phyloP scores from a whole-genome alignment of 2,329 filamentous ascomycete species.

The Botrytis cinerea region DNA sequence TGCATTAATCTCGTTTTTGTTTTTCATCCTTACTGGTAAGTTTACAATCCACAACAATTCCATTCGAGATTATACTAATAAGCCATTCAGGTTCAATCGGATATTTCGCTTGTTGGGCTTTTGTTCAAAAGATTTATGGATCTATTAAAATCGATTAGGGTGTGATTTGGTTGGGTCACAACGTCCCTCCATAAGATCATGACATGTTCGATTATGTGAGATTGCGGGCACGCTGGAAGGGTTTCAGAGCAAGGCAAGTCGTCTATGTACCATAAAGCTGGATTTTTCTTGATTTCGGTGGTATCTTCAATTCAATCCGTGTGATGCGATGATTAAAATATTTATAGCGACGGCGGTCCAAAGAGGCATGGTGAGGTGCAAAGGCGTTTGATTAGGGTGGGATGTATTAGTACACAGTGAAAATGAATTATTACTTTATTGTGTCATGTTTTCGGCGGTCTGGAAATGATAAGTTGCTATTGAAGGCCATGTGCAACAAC shows the following conservation, averaged over 20 bases:
- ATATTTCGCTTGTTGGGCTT: slow-evolving; percentile 92
- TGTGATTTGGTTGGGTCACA: neutral
- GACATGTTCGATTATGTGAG: neutral
- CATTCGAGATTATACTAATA: slow-evolving; percentile 28
- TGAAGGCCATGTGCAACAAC: neutral
- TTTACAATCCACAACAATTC: slow-evolving; percentile 30
- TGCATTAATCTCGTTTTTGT: slow-evolving; percentile 81
- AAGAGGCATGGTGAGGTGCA: neutral
- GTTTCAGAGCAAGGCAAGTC: neutral
- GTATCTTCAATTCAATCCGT: neutral
- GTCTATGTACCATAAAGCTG: slow-evolving; percentile 7
- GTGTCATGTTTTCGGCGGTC: no score
- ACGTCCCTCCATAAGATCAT: neutral
- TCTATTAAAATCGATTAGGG: slow-evolving; percentile 95
- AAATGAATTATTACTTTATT: neutral
- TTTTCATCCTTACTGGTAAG: slow-evolving; percentile 92
- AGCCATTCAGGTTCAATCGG: slow-evolving; percentile 76
- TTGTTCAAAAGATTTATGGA: slow-evolving; percentile 88
- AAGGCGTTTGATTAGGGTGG: slow-evolving; percentile 7
- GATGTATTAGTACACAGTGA: slow-evolving; percentile 6
- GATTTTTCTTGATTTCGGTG: neutral
- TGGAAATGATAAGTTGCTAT: neutral
- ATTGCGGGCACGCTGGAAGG: neutral
- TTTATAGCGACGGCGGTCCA: neutral
- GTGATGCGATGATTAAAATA: neutral